Percentiles rank a stretch among this genome's conserved stretches.
Evolutionary conservation across 2,329 filamentous ascomycete species (phyloP).

Genomic region (Corniculantispora saksenae): DNA sequence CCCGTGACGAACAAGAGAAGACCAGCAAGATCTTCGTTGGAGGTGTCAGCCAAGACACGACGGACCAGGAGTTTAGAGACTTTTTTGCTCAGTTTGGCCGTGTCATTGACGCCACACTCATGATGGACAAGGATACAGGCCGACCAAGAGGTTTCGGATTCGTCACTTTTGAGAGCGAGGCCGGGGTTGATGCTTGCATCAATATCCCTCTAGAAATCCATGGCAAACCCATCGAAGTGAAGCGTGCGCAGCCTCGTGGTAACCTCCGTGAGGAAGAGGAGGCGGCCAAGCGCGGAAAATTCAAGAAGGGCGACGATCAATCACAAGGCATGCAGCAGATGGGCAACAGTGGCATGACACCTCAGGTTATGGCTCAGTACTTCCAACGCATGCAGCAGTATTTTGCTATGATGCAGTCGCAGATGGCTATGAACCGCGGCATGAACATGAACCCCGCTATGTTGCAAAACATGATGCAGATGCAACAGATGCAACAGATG

Average conservation of each 20-base stretch:
- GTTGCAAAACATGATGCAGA: constrained; percentile 75
- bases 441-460: constrained; percentile 74
- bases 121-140: constrained; percentile 99
- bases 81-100: constrained; percentile 97
- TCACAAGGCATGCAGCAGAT: constrained; percentile 43
- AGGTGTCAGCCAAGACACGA: constrained; percentile 95
- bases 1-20: constrained; percentile 95
- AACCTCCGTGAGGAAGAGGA: constrained; percentile 92
- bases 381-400: constrained; percentile 99
- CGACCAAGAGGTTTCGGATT: constrained; percentile 95
- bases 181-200: constrained; percentile 89
- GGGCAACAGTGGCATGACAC: constrained; percentile 72
- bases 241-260: constrained; percentile 93
- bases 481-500: constrained; percentile 68
- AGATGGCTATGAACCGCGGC: constrained; percentile 80
- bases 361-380: constrained; percentile 97
- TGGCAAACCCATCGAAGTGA: constrained; percentile 95
- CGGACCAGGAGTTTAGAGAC: constrained; percentile 91
- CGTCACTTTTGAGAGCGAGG: constrained; percentile 95
- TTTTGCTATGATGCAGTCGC: constrained; percentile 91
- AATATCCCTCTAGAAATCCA: constrained; percentile 85
- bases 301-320: constrained; percentile 52
- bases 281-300: constrained; percentile 61
- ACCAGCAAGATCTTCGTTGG: constrained; percentile 99
- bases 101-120: constrained; percentile 94